These are phyloP conservation scores for Xylaria multiplex DNA, from an alignment of 2,329 filamentous ascomycete species.

Conservation along the genomic window DNA sequence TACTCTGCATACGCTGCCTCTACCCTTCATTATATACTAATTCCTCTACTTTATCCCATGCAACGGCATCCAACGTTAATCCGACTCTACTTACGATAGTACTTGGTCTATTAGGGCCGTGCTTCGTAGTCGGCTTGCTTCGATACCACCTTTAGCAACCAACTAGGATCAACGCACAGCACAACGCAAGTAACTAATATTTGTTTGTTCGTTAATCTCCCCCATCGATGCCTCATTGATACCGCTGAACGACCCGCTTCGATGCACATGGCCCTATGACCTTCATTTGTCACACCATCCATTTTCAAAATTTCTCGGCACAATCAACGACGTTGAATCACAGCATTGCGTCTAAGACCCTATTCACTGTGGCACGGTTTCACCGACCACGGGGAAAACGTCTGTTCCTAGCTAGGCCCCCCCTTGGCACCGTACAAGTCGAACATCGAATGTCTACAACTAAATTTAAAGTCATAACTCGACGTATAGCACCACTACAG, in stretches of 20 bases:
- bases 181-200: background rate
- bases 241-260: conserved; percentile 13
- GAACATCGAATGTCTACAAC: background rate
- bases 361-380: conserved; percentile 18
- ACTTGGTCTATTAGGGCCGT: background rate
- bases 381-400: background rate
- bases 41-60: background rate
- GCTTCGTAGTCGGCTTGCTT: background rate
- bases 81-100: background rate
- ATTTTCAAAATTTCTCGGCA: background rate
- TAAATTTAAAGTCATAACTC: background rate
- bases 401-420: background rate
- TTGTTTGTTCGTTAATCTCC: background rate
- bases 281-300: conserved; percentile 4
- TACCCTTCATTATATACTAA: conserved; percentile 16
- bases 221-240: background rate
- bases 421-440: background rate
- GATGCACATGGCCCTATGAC: conserved; percentile 12
- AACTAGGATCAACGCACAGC: conserved; percentile 1
- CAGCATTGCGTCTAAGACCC: conserved; percentile 10
- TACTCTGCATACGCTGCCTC: conserved; percentile 27
- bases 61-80: background rate
- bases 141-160: background rate
- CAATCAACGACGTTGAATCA: conserved; percentile 16
- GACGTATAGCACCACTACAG: background rate